Conservation (phyloP, 106 monocot genomes). For the Ottelia alismoides region DNA sequence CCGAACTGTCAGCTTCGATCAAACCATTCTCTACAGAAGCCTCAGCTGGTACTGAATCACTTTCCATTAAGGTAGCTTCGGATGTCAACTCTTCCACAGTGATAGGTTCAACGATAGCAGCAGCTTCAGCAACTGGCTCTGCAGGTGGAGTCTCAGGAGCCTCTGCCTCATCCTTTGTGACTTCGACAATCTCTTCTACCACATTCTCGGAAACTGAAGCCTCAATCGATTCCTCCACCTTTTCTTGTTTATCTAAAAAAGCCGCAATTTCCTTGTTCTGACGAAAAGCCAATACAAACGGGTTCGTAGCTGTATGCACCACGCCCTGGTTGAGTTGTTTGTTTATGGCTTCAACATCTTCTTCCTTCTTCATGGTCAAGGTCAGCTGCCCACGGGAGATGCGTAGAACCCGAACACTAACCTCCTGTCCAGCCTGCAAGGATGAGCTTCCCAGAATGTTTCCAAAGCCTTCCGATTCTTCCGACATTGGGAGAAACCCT, state of each 20-base stretch:
- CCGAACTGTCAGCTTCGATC: neutral
- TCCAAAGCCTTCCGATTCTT: conserved; percentile 65
- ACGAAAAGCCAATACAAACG: conserved; percentile 75
- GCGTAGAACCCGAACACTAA: conserved; percentile 63
- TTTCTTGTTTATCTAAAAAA: conserved; percentile 60
- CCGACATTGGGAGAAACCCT: conserved; percentile 83
- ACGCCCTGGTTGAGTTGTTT: conserved; percentile 54
- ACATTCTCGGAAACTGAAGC: conserved; percentile 1
- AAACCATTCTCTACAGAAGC: neutral
- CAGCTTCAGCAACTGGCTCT: conserved; percentile 11
- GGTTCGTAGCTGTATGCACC: conserved; percentile 44
- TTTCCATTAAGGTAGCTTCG: conserved; percentile 1
- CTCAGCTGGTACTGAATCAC: neutral
- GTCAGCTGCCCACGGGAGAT: conserved; percentile 62
- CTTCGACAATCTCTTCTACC: conserved; percentile 11
- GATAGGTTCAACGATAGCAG: conserved; percentile 8
- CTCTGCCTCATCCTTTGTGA: neutral
- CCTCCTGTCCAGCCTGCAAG: conserved; percentile 53
- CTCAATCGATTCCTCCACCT: conserved; percentile 16
- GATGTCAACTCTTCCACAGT: conserved; percentile 1
- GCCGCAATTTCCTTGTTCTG: conserved; percentile 67
- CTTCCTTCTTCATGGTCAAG: conserved; percentile 89
- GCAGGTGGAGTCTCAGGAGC: conserved; percentile 9
- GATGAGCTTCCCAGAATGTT: conserved; percentile 45
- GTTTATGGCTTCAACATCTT: conserved; percentile 55